Base-by-base conservation (phyloP, 1,284 basidiomycete species). In the Bjerkandera adusta region DNA sequence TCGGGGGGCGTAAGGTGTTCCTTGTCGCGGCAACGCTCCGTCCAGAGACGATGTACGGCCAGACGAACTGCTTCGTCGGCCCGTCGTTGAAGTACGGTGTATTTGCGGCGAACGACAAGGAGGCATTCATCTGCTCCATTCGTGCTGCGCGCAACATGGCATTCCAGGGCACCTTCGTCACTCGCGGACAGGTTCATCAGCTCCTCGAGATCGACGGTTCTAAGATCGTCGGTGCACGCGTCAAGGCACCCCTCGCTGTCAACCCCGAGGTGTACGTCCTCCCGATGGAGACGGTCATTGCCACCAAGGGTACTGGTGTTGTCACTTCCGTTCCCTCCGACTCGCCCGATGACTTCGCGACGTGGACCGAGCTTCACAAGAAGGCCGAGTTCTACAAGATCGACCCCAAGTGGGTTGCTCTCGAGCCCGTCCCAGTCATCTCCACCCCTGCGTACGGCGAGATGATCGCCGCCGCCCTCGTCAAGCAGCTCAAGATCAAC, bases 11-110 rank as follows among this genome's bases (percentile, higher is more conserved):
- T 57, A 92, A 89, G 58, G 88, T 97, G 3, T 97, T 77, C 70
- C 75, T 99, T 63, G 91, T 98, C 21, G 94, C 97, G 38, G 97
- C 96, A 11, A 99, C 97, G 3, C 76, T 99, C 49, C 81, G 97
- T 38, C 94, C 97, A 1, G 97, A 99, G 71, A 99, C 97, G 0
- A 97, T 98, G 96, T 95, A 97, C 66, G 97, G 96, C 32, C 96
- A 99, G 71, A 99, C 96, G 8, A 98, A 99, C 67, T 97, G 94
- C 69, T 99, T 92, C 67, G 94, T 99, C 44, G 92, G 95, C 30
- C 85, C 92, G 0, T 69, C 73, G 39, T 85, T 99, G 72, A 92
- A 92, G 57, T 99, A 99, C 64, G 95, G 94, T 41, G 72, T 98
- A 21, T 99, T 89, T 66, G 85, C 89, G 40, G 81, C 85, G 41